Evolutionary conservation across 2,329 filamentous ascomycete species (phyloP).

Genomic region (Fusarium annulatum): DNA sequence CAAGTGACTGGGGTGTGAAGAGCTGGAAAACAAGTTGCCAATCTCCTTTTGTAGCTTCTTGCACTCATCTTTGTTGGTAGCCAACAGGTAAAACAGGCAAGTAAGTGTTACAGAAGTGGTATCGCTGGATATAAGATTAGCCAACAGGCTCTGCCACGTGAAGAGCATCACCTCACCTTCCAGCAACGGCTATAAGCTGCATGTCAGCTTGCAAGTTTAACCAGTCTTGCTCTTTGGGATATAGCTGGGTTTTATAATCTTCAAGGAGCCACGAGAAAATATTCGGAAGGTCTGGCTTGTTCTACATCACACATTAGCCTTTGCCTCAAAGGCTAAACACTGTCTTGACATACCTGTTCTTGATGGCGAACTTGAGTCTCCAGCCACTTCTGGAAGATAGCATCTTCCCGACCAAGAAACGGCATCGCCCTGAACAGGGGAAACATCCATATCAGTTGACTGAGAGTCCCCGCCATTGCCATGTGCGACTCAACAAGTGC

Average conservation of each 20-base stretch:
- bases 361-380: not conserved
- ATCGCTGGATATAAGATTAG: accelerated
- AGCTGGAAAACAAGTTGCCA: not conserved
- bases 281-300: not conserved
- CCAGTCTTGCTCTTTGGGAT: not conserved
- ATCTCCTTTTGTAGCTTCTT: not conserved
- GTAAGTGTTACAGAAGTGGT: not conserved
- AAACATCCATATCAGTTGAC: not conserved
- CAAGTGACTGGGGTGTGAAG: not conserved
- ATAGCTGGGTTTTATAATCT: not conserved
- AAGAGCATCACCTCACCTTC: not conserved
- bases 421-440: not conserved
- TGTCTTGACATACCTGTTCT: accelerated
- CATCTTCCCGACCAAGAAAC: not conserved
- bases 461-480: not conserved
- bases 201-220: not conserved
- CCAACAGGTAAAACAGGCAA: not conserved
- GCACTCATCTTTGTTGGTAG: not conserved
- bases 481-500: not conserved
- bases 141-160: accelerated
- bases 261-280: not conserved
- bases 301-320: accelerated
- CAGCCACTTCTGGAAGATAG: not conserved
- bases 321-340: accelerated
- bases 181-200: not conserved